Conservation (phyloP, 805 yeast species). For the Millerozyma acaciae region DNA sequence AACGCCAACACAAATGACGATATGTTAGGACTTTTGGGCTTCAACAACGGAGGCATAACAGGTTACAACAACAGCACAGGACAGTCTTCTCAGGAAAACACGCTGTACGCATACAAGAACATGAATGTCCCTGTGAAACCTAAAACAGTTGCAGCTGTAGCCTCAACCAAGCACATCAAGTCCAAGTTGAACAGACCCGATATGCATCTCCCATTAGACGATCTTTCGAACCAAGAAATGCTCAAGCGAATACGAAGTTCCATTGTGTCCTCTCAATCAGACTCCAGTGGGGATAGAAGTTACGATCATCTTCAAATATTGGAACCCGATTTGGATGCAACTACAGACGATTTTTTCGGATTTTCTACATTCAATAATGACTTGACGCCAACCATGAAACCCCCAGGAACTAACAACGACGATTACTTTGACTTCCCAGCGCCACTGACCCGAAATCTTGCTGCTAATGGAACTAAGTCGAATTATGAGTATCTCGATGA, state of each 20-base stretch:
- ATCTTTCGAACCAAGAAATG: constrained; percentile 10
- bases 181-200: constrained; percentile 21
- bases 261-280: constrained; percentile 17
- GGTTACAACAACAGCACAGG: not conserved
- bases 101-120: not conserved
- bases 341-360: constrained; percentile 6
- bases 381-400: constrained; percentile 31
- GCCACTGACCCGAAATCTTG: no score
- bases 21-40: no score
- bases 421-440: constrained; percentile 11
- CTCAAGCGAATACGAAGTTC: constrained; percentile 9
- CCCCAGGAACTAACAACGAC: constrained; percentile 20
- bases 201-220: constrained; percentile 24
- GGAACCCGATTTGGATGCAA: constrained; percentile 15
- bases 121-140: not conserved
- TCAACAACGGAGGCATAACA: not conserved
- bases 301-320: constrained; percentile 10
- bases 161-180: not conserved
- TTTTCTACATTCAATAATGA: constrained; percentile 8
- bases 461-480: no score
- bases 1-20: no score
- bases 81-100: no score
- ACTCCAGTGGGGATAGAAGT: constrained; percentile 13
- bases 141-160: no score
- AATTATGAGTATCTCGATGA: no score